Percentiles rank a stretch among this genome's conserved stretches.
These are phyloP conservation scores for Luffa aegyptiaca DNA, from an alignment of 306 rosid genomes.

Conservation along the genomic window DNA sequence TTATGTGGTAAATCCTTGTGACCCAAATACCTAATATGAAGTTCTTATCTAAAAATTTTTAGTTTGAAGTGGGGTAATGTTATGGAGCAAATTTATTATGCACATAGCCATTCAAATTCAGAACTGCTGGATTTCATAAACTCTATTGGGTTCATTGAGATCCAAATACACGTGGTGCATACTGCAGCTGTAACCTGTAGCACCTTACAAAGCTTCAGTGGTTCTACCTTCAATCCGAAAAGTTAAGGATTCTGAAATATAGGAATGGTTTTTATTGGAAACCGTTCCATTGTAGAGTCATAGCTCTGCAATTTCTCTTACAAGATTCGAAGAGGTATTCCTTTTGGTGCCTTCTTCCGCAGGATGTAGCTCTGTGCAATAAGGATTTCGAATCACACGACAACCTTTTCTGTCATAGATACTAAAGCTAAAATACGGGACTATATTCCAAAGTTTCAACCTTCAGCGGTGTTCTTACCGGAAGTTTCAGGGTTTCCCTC, in stretches of 20 bases:
- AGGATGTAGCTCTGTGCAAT: background rate
- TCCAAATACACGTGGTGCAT: background rate
- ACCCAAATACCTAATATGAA: background rate
- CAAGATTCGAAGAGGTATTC: background rate
- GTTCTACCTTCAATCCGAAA: background rate
- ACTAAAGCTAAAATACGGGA: background rate
- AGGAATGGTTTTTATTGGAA: background rate
- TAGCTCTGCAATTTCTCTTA: background rate
- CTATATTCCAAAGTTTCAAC: background rate
- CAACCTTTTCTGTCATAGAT: background rate
- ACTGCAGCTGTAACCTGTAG: background rate
- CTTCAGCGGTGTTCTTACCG: background rate
- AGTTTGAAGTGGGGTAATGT: background rate
- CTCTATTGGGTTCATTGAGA: background rate
- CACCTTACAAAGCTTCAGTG: background rate
- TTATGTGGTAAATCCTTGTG: constrained; percentile 54
- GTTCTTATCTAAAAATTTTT: background rate
- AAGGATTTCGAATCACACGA: background rate
- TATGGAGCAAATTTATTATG: background rate
- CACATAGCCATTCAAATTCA: background rate
- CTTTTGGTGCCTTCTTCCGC: background rate
- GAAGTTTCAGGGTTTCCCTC: background rate
- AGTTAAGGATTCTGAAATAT: background rate
- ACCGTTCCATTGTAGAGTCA: background rate
- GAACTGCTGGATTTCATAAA: background rate